These are phyloP conservation scores for Silene coronaria DNA, from an alignment of 179 eudicot species.

Conservation along the genomic window DNA sequence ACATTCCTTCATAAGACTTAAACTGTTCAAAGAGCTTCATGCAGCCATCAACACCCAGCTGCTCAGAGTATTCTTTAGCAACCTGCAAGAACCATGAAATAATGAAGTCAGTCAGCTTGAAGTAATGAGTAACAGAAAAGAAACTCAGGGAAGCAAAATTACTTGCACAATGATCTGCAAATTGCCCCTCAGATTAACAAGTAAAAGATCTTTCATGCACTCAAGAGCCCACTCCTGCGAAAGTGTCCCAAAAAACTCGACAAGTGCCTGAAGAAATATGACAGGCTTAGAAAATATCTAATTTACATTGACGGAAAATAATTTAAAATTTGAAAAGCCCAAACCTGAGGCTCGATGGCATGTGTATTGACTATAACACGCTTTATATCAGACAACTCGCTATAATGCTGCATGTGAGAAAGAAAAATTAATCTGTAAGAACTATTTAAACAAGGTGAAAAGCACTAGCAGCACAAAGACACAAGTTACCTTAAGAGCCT, in stretches of 20 bases:
- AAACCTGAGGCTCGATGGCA: slow-evolving; percentile 55
- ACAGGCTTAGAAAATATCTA: neutral
- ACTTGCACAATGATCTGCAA: slow-evolving; percentile 57
- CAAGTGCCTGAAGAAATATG: slow-evolving; percentile 34
- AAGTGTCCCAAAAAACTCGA: slow-evolving; percentile 51
- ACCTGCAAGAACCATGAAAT: too few relatives aligned
- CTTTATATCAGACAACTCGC: slow-evolving; percentile 45
- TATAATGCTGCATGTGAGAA: slow-evolving; percentile 39
- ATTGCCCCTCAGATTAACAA: slow-evolving; percentile 49
- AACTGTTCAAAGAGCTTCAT: too few relatives aligned
- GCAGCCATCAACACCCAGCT: too few relatives aligned
- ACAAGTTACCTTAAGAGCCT: slow-evolving; percentile 38
- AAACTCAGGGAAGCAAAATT: neutral
- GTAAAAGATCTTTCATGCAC: slow-evolving; percentile 50
- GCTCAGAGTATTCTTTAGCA: too few relatives aligned
- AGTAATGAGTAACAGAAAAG: too few relatives aligned
- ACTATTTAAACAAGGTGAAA: neutral
- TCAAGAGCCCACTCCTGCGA: slow-evolving; percentile 55
- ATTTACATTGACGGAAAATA: neutral
- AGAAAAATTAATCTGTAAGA: slow-evolving; percentile 10
- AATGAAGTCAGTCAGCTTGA: too few relatives aligned
- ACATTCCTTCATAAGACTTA: too few relatives aligned
- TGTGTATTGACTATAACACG: slow-evolving; percentile 52
- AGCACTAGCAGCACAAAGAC: slow-evolving; percentile 1
- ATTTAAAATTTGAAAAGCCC: slow-evolving; percentile 4